These are phyloP conservation scores for Haplosporangium gracile DNA, from an alignment of 192 early-diverging fungal species.

Conservation along the genomic window DNA sequence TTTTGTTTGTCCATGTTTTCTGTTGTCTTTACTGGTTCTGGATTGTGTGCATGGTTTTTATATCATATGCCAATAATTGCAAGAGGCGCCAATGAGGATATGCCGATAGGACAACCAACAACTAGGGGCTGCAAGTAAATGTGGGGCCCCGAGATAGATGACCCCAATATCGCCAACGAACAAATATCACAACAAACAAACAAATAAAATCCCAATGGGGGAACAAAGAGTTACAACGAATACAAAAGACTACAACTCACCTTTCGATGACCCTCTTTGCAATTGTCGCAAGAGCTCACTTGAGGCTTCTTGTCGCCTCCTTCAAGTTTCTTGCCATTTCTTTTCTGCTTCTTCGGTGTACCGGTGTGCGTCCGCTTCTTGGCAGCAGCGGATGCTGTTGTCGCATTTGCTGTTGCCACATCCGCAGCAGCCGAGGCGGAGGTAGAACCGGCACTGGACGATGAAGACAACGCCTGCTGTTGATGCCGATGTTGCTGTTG, in stretches of 20 bases:
- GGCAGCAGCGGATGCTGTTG: neutral
- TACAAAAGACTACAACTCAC: slow-evolving; percentile 14
- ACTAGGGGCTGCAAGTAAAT: neutral
- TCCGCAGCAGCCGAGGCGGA: neutral
- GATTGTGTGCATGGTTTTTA: neutral
- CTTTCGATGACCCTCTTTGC: slow-evolving; percentile 54
- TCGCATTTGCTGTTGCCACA: neutral
- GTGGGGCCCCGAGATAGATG: neutral
- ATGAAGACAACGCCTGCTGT: neutral
- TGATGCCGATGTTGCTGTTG: neutral
- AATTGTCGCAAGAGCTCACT: slow-evolving; percentile 48
- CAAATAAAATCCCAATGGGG: neutral
- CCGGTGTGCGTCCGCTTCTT: slow-evolving; percentile 38
- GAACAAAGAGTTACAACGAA: neutral
- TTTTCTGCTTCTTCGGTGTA: slow-evolving; percentile 16
- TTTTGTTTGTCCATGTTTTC: no score
- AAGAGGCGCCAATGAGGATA: neutral
- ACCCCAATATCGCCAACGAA: neutral
- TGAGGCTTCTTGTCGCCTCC: slow-evolving; percentile 43
- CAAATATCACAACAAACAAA: neutral
- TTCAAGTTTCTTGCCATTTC: neutral
- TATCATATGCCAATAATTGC: neutral
- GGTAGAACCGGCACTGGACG: neutral
- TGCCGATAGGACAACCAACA: neutral
- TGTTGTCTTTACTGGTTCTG: neutral